Base-by-base conservation (phyloP, 768 basidiomycete species). In the Rhizopogon roseolus region DNA sequence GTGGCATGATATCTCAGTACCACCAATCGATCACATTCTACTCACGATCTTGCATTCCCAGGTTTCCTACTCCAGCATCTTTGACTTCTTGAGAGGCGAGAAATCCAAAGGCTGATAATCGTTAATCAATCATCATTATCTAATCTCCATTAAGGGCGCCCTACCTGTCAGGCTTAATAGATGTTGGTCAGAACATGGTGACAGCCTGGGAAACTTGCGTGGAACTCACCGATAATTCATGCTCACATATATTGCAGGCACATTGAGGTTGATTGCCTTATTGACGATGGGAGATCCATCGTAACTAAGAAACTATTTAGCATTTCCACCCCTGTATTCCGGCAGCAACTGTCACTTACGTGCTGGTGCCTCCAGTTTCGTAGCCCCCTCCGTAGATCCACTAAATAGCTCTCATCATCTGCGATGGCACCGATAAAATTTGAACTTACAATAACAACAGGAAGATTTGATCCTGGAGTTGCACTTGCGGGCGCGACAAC, bases 371-470 rank as follows among this genome's bases (percentile, higher is more conserved):
- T 5, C 73, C 73, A 4, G 57, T 5, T 48, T 69, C 62, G 49
- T 73, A 76, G n/a, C 60, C 75, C 38, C 73, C 68, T 44, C 69
- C 67, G 49, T 59, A 67, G 29, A 73, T 61, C 63, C 66, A 75
- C 71, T 73, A 28, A 37, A 38, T 16, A 37, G 0, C 8, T 32
- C 29, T 22, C 4, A 38, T 38, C 14, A 8, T 41, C n/a, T 44
- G 14, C 25, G 29, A 19, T 6, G 2, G 9, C 14, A 6, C 22
- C 22, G 29, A 14, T 14, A 22, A 50, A 34, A 27, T 4, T 37
- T 14, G 6, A 13, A 71, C 79, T 42, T 64, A 82, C 81, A 29
- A 76, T 79, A 17, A 80, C 67, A 6, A 85, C 79, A 2, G 83
- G 82, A 3, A 83, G 66, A 49, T 77, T 77, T 8, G 74, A 74